These are phyloP conservation scores for Linnemannia schmuckeri DNA, from an alignment of 192 early-diverging fungal species.

Conservation along the genomic window DNA sequence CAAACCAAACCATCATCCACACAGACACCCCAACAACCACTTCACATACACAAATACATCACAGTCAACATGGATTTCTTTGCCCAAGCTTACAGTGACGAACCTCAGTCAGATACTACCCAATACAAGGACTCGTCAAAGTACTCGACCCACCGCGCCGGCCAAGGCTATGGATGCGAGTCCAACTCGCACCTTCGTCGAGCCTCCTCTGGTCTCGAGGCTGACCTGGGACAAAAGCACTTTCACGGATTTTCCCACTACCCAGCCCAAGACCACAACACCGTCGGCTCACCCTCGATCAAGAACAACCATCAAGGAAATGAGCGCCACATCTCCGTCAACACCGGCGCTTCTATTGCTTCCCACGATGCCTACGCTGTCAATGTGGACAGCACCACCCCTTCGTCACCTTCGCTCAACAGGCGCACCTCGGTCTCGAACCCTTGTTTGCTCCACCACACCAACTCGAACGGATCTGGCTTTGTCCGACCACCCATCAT, in stretches of 20 bases:
- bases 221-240: constrained; percentile 8
- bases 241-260: not conserved
- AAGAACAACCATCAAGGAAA: constrained; percentile 23
- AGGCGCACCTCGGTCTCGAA: constrained; percentile 40
- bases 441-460: constrained; percentile 49
- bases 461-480: constrained; percentile 26
- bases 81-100: constrained; percentile 33
- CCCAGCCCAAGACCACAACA: not conserved
- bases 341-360: not conserved
- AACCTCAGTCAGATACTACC: not conserved
- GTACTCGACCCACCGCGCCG: not conserved
- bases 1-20: not conserved
- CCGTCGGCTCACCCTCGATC: constrained; percentile 4
- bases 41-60: not conserved
- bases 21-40: constrained; percentile 4
- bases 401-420: not conserved
- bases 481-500: constrained; percentile 35
- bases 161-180: constrained; percentile 44
- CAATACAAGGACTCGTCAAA: constrained; percentile 9
- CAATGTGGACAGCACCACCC: not conserved
- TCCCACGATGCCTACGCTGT: not conserved
- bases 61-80: constrained; percentile 39
- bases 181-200: constrained; percentile 48
- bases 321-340: constrained; percentile 1
- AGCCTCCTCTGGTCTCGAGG: constrained; percentile 46